Evolutionary conservation across 805 yeast species (phyloP).

Genomic region (Myxozyma mucilagina): DNA sequence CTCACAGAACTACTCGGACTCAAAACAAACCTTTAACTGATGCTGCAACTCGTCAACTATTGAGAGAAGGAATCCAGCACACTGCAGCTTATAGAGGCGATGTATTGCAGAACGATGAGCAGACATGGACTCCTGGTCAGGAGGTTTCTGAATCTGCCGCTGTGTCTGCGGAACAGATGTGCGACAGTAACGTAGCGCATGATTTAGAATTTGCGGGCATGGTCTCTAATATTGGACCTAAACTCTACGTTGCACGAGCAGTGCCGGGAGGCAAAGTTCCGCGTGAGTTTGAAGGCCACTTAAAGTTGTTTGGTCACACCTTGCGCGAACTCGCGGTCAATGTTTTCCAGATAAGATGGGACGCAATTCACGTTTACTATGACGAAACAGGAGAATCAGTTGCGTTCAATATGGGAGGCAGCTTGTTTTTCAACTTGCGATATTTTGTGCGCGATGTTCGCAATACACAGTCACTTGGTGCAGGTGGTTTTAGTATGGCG

Average conservation of each 20-base stretch:
- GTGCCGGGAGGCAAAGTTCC: slow-evolving; percentile 16
- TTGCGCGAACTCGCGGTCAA: slow-evolving; percentile 18
- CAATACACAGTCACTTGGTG: slow-evolving; percentile 6
- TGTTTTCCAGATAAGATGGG: slow-evolving; percentile 34
- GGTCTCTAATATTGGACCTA: slow-evolving; percentile 19
- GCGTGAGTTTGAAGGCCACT: slow-evolving; percentile 7
- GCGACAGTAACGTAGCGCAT: slow-evolving; percentile 28
- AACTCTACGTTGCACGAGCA: slow-evolving; percentile 12
- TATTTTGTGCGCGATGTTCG: slow-evolving; percentile 31
- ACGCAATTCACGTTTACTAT: slow-evolving; percentile 37
- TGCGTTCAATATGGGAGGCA: slow-evolving; percentile 45
- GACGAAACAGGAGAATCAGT: slow-evolving; percentile 35
- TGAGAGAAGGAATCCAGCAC: slow-evolving; percentile 25
- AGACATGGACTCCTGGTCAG: slow-evolving; percentile 12
- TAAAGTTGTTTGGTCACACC: slow-evolving; percentile 19
- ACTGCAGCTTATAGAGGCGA: slow-evolving; percentile 16
- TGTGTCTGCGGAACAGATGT: slow-evolving; percentile 21
- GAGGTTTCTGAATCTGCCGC: slow-evolving; percentile 20
- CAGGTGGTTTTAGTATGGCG: slow-evolving; percentile 17
- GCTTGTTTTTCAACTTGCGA: slow-evolving; percentile 43
- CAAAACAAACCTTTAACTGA: slow-evolving; percentile 9
- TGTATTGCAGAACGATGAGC: slow-evolving; percentile 10
- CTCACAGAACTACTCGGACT: neutral
- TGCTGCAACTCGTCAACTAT: slow-evolving; percentile 15
- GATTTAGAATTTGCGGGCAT: slow-evolving; percentile 16